Evolutionary conservation across 306 rosid species (phyloP).

Genomic region (Rosa persica): DNA sequence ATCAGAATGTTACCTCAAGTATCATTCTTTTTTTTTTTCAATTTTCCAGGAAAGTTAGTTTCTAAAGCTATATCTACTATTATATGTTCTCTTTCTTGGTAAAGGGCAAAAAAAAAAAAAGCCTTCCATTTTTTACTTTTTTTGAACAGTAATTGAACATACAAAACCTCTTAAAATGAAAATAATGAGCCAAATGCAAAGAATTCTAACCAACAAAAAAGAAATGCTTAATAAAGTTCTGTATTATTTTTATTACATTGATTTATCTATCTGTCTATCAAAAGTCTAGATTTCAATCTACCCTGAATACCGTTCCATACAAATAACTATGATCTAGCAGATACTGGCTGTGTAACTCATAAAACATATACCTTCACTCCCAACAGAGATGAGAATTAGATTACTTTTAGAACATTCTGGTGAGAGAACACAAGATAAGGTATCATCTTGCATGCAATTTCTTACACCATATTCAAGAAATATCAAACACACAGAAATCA

Average conservation of each 20-base stretch:
- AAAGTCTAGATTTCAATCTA: not conserved
- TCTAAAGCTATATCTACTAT: not conserved
- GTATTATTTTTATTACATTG: not conserved
- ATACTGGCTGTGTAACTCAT: not conserved
- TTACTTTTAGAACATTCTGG: not conserved
- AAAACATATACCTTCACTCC: not conserved
- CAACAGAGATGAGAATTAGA: not conserved
- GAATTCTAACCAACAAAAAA: not conserved
- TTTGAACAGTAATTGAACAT: not conserved
- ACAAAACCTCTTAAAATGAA: not conserved
- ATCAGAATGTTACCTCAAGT: not conserved
- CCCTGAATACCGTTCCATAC: not conserved
- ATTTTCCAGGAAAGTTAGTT: not conserved
- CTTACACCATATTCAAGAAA: not conserved
- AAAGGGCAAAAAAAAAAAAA: too few relatives aligned
- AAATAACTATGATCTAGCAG: too few relatives aligned
- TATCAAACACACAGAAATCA: not conserved
- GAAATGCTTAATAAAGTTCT: not conserved
- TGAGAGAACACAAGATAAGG: not conserved
- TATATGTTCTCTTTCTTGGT: not conserved
- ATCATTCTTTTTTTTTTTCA: not conserved
- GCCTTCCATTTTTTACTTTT: too few relatives aligned
- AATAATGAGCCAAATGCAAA: not conserved
- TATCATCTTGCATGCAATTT: not conserved
- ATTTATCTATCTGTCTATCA: not conserved